These are phyloP conservation scores for Diphasiastrum complanatum DNA, from an alignment of 83 land plant species.

Conservation along the genomic window DNA sequence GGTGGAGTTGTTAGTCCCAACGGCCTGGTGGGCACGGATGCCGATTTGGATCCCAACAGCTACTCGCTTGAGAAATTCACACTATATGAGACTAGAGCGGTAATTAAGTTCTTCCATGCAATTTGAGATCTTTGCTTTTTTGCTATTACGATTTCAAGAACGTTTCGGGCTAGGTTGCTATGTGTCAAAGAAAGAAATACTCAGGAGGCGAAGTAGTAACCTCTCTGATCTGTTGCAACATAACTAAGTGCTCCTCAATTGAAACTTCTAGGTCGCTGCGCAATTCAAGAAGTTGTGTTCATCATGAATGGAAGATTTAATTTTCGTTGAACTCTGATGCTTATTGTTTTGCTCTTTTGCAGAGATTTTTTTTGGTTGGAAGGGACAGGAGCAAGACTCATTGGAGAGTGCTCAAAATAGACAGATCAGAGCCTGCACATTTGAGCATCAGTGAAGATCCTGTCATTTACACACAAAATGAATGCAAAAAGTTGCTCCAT, in stretches of 20 bases:
- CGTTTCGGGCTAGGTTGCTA: background rate
- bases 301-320: background rate
- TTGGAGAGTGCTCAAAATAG: conserved; percentile 72
- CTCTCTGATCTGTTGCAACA: too few relatives aligned
- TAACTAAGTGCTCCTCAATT: too few relatives aligned
- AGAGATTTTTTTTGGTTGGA: conserved; percentile 77
- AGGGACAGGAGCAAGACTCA: conserved; percentile 47
- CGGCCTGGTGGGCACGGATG: too few relatives aligned
- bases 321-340: too few relatives aligned
- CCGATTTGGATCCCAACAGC: conserved; percentile 34
- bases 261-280: too few relatives aligned
- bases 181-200: background rate
- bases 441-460: conserved; percentile 77
- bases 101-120: conserved; percentile 1
- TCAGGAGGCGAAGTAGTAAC: too few relatives aligned
- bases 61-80: conserved; percentile 60
- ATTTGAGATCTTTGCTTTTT: background rate
- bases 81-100: conserved; percentile 72
- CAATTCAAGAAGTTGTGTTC: background rate
- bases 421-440: conserved; percentile 64
- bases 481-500: conserved; percentile 55
- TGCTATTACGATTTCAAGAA: background rate
- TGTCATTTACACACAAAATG: conserved; percentile 57
- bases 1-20: conserved; percentile 19
- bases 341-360: conserved; percentile 8